Percentiles rank a stretch among this genome's conserved stretches.
phyloP scores from a whole-genome alignment of 805 yeast genomes.

The Cephaloascus fragrans region DNA sequence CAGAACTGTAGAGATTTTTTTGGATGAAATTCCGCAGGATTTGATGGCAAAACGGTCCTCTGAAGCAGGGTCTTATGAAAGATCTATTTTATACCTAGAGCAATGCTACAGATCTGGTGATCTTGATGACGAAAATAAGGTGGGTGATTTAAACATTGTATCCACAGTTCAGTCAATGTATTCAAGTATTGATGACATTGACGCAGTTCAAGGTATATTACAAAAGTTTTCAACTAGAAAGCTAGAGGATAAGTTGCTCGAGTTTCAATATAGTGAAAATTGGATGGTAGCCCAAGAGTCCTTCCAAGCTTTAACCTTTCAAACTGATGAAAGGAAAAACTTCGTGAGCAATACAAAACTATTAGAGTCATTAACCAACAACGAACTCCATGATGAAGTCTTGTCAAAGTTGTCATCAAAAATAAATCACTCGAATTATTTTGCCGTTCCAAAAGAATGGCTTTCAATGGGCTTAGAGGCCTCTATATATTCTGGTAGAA shows the following conservation, averaged over 20 bases:
- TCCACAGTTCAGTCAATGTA: conserved; percentile 67
- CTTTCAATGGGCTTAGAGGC: conserved; percentile 65
- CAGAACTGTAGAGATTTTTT: conserved; percentile 34
- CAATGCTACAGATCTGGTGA: conserved; percentile 46
- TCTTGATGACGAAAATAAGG: conserved; percentile 11
- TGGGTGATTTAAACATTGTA: conserved; percentile 28
- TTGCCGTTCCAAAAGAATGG: conserved; percentile 42
- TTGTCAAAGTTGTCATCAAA: conserved; percentile 36
- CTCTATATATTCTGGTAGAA: conserved; percentile 55
- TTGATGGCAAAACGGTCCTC: conserved; percentile 70
- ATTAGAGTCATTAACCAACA: conserved; percentile 63
- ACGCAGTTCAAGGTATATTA: conserved; percentile 80
- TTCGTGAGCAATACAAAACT: conserved; percentile 39
- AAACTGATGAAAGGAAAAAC: conserved; percentile 15
- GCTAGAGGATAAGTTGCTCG: conserved; percentile 65
- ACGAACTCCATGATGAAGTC: conserved; percentile 65
- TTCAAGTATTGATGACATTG: conserved; percentile 80
- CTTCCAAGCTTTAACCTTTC: conserved; percentile 52
- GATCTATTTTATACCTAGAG: conserved; percentile 81
- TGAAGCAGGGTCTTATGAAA: conserved; percentile 76
- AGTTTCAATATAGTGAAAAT: conserved; percentile 75
- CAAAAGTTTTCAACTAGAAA: conserved; percentile 61
- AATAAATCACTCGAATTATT: conserved; percentile 2
- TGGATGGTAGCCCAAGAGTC: conserved; percentile 88
- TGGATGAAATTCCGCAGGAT: conserved; percentile 52